phyloP scores from a whole-genome alignment of 768 basidiomycete genomes.

The Tylopilus subfusipes region DNA sequence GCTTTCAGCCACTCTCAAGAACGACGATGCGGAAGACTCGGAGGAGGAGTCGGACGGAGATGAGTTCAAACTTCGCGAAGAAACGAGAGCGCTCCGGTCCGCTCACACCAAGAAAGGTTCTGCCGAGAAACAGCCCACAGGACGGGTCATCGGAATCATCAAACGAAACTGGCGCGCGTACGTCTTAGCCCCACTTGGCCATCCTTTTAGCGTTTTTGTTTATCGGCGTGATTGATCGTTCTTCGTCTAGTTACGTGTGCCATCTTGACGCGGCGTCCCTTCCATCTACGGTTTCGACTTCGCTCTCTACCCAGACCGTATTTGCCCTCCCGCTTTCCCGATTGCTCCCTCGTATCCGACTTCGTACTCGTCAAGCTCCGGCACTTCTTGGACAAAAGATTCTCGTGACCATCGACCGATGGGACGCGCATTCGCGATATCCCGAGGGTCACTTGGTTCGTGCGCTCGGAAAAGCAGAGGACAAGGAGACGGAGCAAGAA shows the following conservation, averaged over 20 bases:
- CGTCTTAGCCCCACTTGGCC: conserved; percentile 29
- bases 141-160: conserved; percentile 84
- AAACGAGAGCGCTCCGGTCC: conserved; percentile 38
- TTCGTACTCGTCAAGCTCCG: conserved; percentile 93
- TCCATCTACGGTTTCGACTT: conserved; percentile 71
- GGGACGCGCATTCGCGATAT: conserved; percentile 84
- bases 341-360: conserved; percentile 86
- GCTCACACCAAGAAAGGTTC: conserved; percentile 22
- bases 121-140: conserved; percentile 84
- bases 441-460: conserved; percentile 98
- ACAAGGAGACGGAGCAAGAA: conserved; percentile 96
- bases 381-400: conserved; percentile 89
- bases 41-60: conserved; percentile 52
- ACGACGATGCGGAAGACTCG: conserved; percentile 83
- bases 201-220: neutral
- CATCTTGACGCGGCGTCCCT: conserved; percentile 91
- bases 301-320: conserved; percentile 83
- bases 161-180: conserved; percentile 96
- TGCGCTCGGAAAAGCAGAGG: conserved; percentile 84
- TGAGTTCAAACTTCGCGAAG: conserved; percentile 38
- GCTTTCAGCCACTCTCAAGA: conserved; percentile 65
- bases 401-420: conserved; percentile 90
- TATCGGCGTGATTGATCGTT: neutral
- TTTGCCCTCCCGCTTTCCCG: conserved; percentile 93
- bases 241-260: conserved; percentile 71